phyloP scores from a whole-genome alignment of 305 asterid genomes.

The Caryopteris hybrid region DNA sequence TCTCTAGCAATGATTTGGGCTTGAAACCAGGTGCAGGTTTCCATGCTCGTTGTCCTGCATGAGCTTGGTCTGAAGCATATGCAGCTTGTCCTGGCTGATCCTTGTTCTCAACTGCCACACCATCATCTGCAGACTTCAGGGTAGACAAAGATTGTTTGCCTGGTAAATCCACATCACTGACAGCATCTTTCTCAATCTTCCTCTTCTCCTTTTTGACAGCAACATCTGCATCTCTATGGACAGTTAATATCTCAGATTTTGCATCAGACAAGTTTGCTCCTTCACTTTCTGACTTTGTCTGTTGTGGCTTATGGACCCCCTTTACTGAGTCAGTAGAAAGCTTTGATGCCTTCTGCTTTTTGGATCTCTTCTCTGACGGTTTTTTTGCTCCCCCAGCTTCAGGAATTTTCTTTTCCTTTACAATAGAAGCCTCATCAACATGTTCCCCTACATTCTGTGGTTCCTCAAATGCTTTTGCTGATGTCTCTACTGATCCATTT shows the following conservation, averaged over 20 bases:
- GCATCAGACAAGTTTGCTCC: too few species aligned
- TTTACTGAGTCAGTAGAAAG: conserved; percentile 38
- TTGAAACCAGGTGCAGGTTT: conserved; percentile 89
- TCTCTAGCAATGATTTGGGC: conserved; percentile 72
- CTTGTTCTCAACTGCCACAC: conserved; percentile 27
- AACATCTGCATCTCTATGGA: conserved; percentile 28
- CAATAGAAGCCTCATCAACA: conserved; percentile 25
- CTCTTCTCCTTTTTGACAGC: conserved; percentile 33
- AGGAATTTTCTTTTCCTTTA: conserved; percentile 41
- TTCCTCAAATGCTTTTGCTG: conserved; percentile 24
- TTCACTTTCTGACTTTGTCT: conserved; percentile 36
- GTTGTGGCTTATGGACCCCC: conserved; percentile 38
- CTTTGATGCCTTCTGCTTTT: conserved; percentile 63
- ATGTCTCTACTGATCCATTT: conserved; percentile 21
- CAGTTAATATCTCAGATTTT: conserved; percentile 25
- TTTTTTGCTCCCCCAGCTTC: conserved; percentile 50
- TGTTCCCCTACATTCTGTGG: conserved; percentile 34
- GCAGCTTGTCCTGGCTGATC: conserved; percentile 32
- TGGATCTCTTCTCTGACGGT: conserved; percentile 68
- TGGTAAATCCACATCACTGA: conserved; percentile 19
- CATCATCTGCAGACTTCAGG: conserved; percentile 13
- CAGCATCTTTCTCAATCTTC: conserved; percentile 27
- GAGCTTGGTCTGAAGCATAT: conserved; percentile 30
- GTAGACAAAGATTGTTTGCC: conserved; percentile 23
- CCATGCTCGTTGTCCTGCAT: conserved; percentile 62